Percentiles rank a stretch among this genome's conserved stretches.
Conservation (phyloP, 2,329 filamentous ascomycete genomes). For the Domatiomyces catenatus region DNA sequence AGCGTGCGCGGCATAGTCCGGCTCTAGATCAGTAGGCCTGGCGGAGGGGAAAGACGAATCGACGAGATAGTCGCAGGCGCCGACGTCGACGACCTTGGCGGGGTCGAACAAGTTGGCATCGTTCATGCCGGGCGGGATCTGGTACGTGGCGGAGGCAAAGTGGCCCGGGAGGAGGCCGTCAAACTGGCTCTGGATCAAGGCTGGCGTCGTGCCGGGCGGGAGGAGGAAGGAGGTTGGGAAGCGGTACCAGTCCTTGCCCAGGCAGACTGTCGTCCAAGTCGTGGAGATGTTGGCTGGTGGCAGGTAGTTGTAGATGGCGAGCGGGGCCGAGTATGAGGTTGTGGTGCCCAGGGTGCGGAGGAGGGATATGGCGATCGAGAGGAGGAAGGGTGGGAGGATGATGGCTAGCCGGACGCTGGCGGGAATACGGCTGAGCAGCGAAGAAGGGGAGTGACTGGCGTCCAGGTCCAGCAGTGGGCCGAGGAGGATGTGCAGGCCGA, state of each 20-base stretch:
- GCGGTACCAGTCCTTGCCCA: constrained; percentile 96
- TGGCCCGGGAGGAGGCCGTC: constrained; percentile 76
- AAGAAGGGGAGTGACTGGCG: constrained; percentile 19
- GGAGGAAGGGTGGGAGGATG: constrained; percentile 32
- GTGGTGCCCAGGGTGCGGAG: constrained; percentile 62
- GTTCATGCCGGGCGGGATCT: constrained; percentile 73
- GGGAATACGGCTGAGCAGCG: constrained; percentile 56
- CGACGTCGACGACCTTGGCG: constrained; percentile 65
- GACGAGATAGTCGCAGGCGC: constrained; percentile 68
- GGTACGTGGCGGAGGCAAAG: constrained; percentile 80
- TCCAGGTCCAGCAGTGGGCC: constrained; percentile 37
- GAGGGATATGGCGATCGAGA: constrained; percentile 50
- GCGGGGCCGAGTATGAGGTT: constrained; percentile 68
- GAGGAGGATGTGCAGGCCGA: constrained; percentile 68
- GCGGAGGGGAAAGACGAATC: constrained; percentile 63
- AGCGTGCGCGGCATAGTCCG: constrained; percentile 59
- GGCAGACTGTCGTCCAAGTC: constrained; percentile 65
- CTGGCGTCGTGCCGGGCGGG: constrained; percentile 65
- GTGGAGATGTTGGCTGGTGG: constrained; percentile 38
- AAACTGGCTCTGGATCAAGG: constrained; percentile 86
- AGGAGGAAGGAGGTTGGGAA: constrained; percentile 90
- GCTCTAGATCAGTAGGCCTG: constrained; percentile 52
- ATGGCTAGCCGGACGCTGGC: constrained; percentile 52
- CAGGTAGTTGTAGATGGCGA: constrained; percentile 42
- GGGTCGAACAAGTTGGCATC: constrained; percentile 75